Base-by-base conservation (phyloP, 805 yeast species). In the Candida mattraensis region DNA sequence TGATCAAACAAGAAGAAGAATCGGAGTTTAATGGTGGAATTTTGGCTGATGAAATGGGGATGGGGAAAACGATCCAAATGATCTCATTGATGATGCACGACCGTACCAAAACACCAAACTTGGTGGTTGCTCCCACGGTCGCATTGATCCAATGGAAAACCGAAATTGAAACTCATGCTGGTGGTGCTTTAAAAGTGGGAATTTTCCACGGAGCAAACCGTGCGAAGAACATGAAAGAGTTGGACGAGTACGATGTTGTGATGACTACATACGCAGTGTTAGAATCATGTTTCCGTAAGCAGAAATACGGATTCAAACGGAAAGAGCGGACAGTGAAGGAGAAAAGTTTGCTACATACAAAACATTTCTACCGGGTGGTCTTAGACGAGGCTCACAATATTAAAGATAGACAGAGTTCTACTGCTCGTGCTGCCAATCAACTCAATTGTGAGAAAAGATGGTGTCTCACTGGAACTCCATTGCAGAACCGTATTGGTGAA, bases 31-130 rank as follows among this genome's bases (percentile, higher is more conserved):
- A 74, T 11, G 99, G 99, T 17, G 99, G 98, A 11, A 82, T 93
- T 7, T 66, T 93, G 30, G 98, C 99, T 5, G 99, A 93, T 66
- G 99, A 93, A 62, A 93, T 93, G 99, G 99, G 99, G 23, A 91
- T 93, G 98, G 99, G 99, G 45, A 93, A 93, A 53, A 93, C 99
- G 0, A 89, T 93, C 32, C 99, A 93, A 63, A 91, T 96, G 24
- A 91, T 93, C 43, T 93, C 94, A 0, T 63, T 93, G 28, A 76
- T 93, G 54, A 77, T 89, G 78, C 60, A 70, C 30, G 94, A 87
- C 58, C 56, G 70, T 32, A 52, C 66, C 0, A 80, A 78, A 47
- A 65, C 76, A 8, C 97, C 97, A 7, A 86, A 81, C 47, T 64
- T 93, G 42, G 98, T 93, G 5, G 84, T 93, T 13, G 98, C 97